These are phyloP conservation scores for Neoscytalidium dimidiatum DNA, from an alignment of 2,329 filamentous ascomycete species.

Conservation along the genomic window DNA sequence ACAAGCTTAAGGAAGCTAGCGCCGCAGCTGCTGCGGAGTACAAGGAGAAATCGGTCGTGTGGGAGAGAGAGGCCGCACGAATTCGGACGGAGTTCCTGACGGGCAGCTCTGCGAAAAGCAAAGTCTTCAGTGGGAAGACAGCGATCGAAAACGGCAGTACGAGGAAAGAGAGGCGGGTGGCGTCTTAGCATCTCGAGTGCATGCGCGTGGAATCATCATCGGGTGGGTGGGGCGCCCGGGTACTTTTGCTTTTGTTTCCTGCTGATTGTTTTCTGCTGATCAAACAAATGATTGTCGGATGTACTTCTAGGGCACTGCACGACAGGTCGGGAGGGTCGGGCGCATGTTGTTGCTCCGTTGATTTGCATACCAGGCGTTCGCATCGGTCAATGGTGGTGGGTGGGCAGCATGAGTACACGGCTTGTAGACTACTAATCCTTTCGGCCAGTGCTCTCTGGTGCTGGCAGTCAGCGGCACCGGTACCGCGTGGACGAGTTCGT, in stretches of 20 bases:
- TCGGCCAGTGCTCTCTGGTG: not conserved
- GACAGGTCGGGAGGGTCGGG: not conserved
- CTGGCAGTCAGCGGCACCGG: no score
- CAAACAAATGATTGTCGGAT: not conserved
- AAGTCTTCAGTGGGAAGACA: conserved; percentile 34
- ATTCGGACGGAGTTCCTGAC: conserved; percentile 46
- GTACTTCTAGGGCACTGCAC: conserved; percentile 7
- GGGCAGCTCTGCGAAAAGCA: conserved; percentile 22
- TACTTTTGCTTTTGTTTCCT: not conserved
- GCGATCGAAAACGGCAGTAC: conserved; percentile 40
- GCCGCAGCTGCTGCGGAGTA: conserved; percentile 59
- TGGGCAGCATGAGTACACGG: not conserved
- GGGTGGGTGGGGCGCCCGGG: not conserved
- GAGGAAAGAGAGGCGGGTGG: conserved; percentile 36
- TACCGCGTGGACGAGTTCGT: not conserved
- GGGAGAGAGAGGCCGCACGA: conserved; percentile 67
- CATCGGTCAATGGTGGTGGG: not conserved
- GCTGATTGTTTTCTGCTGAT: not conserved
- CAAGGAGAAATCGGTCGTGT: conserved; percentile 64
- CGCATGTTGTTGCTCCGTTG: not conserved
- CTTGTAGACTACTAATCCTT: not conserved
- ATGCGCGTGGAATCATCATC: not conserved
- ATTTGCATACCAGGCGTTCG: conserved; percentile 8
- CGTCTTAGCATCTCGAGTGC: conserved; percentile 13
- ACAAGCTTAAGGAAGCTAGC: conserved; percentile 69